Conservation (phyloP, 208 protist genomes). For the Acanthamoeba divionensis region DNA sequence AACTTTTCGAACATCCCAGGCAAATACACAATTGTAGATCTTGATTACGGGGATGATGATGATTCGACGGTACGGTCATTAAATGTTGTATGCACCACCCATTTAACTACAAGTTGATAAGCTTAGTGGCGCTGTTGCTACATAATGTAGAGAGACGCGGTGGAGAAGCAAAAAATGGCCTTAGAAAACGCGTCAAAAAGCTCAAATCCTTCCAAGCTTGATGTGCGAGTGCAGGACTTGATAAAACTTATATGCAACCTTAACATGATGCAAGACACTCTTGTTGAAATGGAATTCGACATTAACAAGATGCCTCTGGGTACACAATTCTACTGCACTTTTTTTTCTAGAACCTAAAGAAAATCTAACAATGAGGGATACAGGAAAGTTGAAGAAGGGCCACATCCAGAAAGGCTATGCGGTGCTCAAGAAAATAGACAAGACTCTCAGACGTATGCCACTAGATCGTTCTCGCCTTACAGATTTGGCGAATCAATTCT, state of each 20-base stretch:
- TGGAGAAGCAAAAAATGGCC: conserved; percentile 60
- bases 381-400: conserved; percentile 68
- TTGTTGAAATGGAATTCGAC: conserved; percentile 67
- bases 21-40: conserved; percentile 48
- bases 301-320: conserved; percentile 69
- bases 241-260: conserved; percentile 58
- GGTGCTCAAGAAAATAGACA: conserved; percentile 55
- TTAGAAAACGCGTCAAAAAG: conserved; percentile 27
- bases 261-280: conserved; percentile 29
- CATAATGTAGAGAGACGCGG: background rate
- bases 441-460: background rate
- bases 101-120: too few species aligned
- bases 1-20: conserved; percentile 6
- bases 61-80: too few species aligned
- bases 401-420: conserved; percentile 67
- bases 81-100: too few species aligned
- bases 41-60: conserved; percentile 34
- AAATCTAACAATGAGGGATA: background rate
- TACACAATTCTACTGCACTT: background rate
- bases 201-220: background rate
- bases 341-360: too few species aligned
- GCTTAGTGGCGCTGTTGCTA: too few species aligned
- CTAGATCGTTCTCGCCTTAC: background rate
- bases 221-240: conserved; percentile 44
- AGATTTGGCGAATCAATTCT: conserved; percentile 63